Base-by-base conservation (phyloP, 2,329 filamentous ascomycete species). In the Xylariomycetidae sp. region DNA sequence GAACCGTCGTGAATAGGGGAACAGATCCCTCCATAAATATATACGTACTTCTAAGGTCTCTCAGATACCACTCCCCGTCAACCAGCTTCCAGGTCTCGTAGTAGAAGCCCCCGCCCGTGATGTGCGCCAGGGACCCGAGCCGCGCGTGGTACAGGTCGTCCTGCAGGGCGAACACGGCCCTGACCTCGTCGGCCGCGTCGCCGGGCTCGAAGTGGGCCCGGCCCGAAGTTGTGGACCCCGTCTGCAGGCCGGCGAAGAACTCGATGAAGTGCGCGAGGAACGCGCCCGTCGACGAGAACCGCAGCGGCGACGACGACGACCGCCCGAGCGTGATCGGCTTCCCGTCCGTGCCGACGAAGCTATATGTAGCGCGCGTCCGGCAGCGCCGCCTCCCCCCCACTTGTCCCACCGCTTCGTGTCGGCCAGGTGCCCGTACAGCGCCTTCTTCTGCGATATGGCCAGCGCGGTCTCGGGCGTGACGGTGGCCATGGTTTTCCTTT, bases 391-490 rank as follows among this genome's bases (percentile, higher is more conserved):
- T 48, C 48, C 4, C 28, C 27, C 16, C 37, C 48, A 50, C 11
- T 40, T 41, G 20, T 51, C 38, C 43, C 44, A 50, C 19, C 51
- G 44, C 23, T 46, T 51, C 2, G 45, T 49, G 37, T 56, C 51
- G 30, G 47, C 44, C 33, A 49, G 51, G 30, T 46, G 43, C 17
- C 34, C 44, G 30, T 55, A 54, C 9, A 46, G 46, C 8, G 45
- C 40, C 34, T 54, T 57, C 38, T 55, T 48, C 26, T 36, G 39
- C 13, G 40, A 41, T 36, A 56, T 55, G 6, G 43, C 45, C 30
- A 43, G 31, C 14, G 42, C 42, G 5, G 49, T 39, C 13, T 54
- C 45, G 3, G 49, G 44, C 4, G 48, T 37, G 31, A 47, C 28
- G 15, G 37, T 40, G 2, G 43, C 33, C 44, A 47, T 50, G 27